A percentile compares a stretch with the other conserved stretches of the same genome.
These are phyloP conservation scores for Salvia hispanica DNA, from an alignment of 257 asterid species.

Conservation along the genomic window DNA sequence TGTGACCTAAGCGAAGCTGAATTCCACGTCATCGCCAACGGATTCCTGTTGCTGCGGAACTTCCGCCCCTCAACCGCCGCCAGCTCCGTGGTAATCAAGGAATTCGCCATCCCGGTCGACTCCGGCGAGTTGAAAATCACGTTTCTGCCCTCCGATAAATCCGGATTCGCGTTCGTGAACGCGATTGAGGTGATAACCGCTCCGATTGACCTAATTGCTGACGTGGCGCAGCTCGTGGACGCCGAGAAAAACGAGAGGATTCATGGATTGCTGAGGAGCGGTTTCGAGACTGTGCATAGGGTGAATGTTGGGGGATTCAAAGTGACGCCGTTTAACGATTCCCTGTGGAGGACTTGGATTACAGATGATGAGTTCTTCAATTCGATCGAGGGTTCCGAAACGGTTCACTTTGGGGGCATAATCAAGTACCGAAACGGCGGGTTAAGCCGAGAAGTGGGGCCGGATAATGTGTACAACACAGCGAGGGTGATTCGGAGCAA, in stretches of 20 bases:
- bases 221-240: conserved; percentile 58
- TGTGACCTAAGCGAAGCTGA: conserved; percentile 45
- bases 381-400: conserved; percentile 39
- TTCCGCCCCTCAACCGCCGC: conserved; percentile 40
- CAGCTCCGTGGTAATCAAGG: conserved; percentile 53
- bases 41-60: conserved; percentile 55
- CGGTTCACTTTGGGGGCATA: conserved; percentile 59
- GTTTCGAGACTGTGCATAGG: conserved; percentile 77
- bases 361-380: conserved; percentile 59
- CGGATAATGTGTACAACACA: conserved; percentile 80
- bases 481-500: conserved; percentile 73
- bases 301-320: conserved; percentile 86
- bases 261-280: conserved; percentile 59
- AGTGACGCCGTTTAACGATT: conserved; percentile 92
- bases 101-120: conserved; percentile 59
- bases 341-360: conserved; percentile 91
- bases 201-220: conserved; percentile 74
- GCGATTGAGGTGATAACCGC: conserved; percentile 90
- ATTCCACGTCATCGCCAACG: conserved; percentile 84
- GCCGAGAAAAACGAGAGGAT: conserved; percentile 50
- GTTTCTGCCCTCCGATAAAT: conserved; percentile 52
- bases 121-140: conserved; percentile 52
- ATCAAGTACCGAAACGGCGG: conserved; percentile 71
- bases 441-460: conserved; percentile 86
- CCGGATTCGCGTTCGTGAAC: conserved; percentile 65